Base-by-base conservation (phyloP, 2,329 filamentous ascomycete genomes). In the Aspergillus intermedius region DNA sequence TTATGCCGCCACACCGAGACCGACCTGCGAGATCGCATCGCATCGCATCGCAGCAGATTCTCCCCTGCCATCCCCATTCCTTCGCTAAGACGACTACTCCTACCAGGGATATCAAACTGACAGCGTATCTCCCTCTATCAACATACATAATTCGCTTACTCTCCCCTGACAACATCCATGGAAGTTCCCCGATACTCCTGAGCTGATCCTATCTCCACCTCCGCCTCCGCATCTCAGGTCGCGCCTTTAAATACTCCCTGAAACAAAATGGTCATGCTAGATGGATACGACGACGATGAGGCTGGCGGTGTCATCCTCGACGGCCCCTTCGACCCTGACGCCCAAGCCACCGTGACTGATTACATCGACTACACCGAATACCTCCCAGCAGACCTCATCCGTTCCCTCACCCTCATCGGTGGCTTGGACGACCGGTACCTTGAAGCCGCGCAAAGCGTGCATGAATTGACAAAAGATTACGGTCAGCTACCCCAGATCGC, bases 361-460 rank as follows among this genome's bases (percentile, higher is more conserved):
- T 85, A 82, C 65, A 78, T 84, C 50, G 81, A 84, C 65, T 85
- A 84, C 67, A 85, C 82, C 53, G 82, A 85, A 67, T 83, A 82
- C 72, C 82, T 83, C 49, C 82, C 82, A 30, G 80, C 81, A 8
- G 81, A 84, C 62, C 71, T 85, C 21, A 74, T 78, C 50, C 81
- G 82, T 58, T 83, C 81, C 53, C 69, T 85, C 47, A 81, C 77
- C 45, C 72, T 85, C 49, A 82, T 85, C 58, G 73, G 75, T 54
- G 69, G 70, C 49, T 64, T 75, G 46, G 73, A 75, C 49, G 66
- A 74, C 51, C 68, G 67, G 39, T 75, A 74, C 50, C 53, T 73
- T 7, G 63, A 68, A 42, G 67, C 69, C 41, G 59, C 72, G 28
- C 66, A 70, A 42, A 50, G 58, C 17, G 63, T 75, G 8, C 68